Conservation (phyloP, 129 eudicot species). For the Centrapalus pauciflorus region DNA sequence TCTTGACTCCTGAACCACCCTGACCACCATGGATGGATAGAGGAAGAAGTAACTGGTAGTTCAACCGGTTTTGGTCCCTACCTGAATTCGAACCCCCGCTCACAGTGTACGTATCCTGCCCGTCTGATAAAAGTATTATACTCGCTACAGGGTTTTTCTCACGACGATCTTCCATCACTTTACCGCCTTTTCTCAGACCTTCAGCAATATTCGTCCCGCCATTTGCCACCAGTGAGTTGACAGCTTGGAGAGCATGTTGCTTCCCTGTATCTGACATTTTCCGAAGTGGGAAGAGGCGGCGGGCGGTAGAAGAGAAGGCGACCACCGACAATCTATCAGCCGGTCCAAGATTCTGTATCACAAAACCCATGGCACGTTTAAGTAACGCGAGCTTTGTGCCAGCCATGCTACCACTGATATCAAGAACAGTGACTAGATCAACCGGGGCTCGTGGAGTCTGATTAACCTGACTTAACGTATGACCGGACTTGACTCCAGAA, state of each 20-base stretch:
- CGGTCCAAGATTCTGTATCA: conserved; percentile 82
- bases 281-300: conserved; percentile 68
- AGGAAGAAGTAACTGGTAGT: conserved; percentile 46
- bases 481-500: conserved; percentile 28
- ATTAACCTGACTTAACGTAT: conserved; percentile 21
- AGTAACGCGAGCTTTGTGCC: conserved; percentile 81
- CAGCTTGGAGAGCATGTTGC: conserved; percentile 60
- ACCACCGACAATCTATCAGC: conserved; percentile 66
- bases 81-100: conserved; percentile 1
- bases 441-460: conserved; percentile 64
- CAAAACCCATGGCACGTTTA: conserved; percentile 90
- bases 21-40: conserved; percentile 28
- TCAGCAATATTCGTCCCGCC: conserved; percentile 91
- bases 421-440: conserved; percentile 87
- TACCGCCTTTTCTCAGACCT: conserved; percentile 68
- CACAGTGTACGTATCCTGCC: conserved; percentile 70
- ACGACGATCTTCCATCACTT: conserved; percentile 67
- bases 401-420: conserved; percentile 89
- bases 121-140: conserved; percentile 79
- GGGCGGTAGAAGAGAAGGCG: conserved; percentile 77
- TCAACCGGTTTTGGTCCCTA: conserved; percentile 19
- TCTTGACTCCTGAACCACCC: conserved; percentile 29
- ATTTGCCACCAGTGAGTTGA: conserved; percentile 61
- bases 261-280: conserved; percentile 72
- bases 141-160: conserved; percentile 77